phyloP scores from a whole-genome alignment of 2,329 filamentous ascomycete species.

The Cladophialophora psammophila region DNA sequence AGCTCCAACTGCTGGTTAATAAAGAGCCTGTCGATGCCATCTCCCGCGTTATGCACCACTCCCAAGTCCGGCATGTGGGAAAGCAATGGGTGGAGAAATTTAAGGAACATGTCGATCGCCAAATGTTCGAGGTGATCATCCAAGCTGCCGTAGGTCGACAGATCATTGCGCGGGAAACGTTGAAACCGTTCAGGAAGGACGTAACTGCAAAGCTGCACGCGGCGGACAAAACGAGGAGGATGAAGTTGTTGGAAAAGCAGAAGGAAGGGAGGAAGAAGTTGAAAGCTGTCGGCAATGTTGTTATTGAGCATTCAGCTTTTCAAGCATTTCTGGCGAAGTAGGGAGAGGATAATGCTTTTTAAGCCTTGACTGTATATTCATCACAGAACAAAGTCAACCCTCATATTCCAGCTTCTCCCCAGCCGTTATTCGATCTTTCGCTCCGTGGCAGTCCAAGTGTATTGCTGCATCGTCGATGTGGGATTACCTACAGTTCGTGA shows the following conservation, averaged over 20 bases:
- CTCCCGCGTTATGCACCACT: slow-evolving; percentile 83
- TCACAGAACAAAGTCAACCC: background rate
- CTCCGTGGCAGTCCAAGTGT: background rate
- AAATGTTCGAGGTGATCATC: slow-evolving; percentile 97
- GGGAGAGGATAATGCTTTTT: background rate
- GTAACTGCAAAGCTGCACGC: slow-evolving; percentile 93
- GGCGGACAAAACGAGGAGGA: slow-evolving; percentile 79
- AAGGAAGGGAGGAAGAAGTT: slow-evolving; percentile 93
- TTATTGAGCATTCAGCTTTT: slow-evolving; percentile 96
- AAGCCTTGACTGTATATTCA: background rate
- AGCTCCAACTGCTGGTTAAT: slow-evolving; percentile 92
- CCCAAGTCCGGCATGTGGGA: slow-evolving; percentile 81
- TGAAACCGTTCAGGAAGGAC: slow-evolving; percentile 97
- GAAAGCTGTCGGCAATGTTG: slow-evolving; percentile 78
- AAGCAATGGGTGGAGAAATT: slow-evolving; percentile 93
- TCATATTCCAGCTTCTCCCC: background rate
- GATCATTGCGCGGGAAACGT: slow-evolving; percentile 88
- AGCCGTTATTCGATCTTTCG: background rate
- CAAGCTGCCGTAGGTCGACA: slow-evolving; percentile 84
- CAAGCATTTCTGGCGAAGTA: slow-evolving; percentile 90
- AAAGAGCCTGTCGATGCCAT: slow-evolving; percentile 93
- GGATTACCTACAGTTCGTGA: background rate
- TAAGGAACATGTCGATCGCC: slow-evolving; percentile 93
- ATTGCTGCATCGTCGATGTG: background rate
- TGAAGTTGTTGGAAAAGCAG: slow-evolving; percentile 93